These are phyloP conservation scores for Fraxinus quadrangulata DNA, from an alignment of 257 asterid genomes.

Conservation along the genomic window DNA sequence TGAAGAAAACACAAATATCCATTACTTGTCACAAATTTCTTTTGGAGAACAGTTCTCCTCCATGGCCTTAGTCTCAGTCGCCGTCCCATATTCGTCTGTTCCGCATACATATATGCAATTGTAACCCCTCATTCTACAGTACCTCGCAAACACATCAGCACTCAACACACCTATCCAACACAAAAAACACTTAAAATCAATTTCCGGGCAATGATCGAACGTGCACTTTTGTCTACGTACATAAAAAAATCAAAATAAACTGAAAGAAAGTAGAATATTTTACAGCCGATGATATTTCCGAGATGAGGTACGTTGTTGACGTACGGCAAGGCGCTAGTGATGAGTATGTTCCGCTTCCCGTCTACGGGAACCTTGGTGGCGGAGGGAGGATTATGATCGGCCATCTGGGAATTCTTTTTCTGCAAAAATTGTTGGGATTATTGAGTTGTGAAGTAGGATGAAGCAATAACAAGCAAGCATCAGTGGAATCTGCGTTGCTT, in stretches of 20 bases:
- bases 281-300: slow-evolving; percentile 96
- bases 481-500: background rate
- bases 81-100: slow-evolving; percentile 96
- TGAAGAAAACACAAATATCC: slow-evolving; percentile 2
- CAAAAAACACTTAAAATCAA: background rate
- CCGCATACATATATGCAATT: slow-evolving; percentile 82
- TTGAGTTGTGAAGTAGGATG: background rate
- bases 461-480: background rate
- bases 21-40: slow-evolving; percentile 89
- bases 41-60: slow-evolving; percentile 84
- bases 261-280: background rate
- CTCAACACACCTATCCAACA: slow-evolving; percentile 78
- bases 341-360: slow-evolving; percentile 77
- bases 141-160: slow-evolving; percentile 92
- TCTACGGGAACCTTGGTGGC: slow-evolving; percentile 60
- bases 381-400: slow-evolving; percentile 35
- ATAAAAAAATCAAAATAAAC: background rate
- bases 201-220: background rate
- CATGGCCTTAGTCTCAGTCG: slow-evolving; percentile 93
- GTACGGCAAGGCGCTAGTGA: slow-evolving; percentile 92
- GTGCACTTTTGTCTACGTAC: background rate
- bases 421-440: background rate
- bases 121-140: slow-evolving; percentile 80
- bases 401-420: slow-evolving; percentile 32
- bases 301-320: slow-evolving; percentile 97